Base-by-base conservation (phyloP, 768 basidiomycete genomes). In the Cyclocybe cylindracea region DNA sequence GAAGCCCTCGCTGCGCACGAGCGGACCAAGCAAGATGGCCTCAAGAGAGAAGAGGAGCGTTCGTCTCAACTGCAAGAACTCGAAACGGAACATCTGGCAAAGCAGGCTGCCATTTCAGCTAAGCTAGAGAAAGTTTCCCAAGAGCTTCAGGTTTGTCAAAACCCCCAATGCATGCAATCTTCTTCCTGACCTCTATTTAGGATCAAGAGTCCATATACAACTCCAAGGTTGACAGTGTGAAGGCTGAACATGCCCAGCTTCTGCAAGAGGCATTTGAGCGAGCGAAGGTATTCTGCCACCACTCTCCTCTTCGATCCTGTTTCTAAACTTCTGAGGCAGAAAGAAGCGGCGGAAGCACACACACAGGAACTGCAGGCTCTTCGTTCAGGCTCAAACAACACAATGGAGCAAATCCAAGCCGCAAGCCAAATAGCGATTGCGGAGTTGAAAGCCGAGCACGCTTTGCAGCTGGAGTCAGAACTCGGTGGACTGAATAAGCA, bases 181-280 rank as follows among this genome's bases (percentile, higher is more conserved):
- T 38, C n/a, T 29, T 32, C 18, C 10, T n/a, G 11, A 13, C 16
- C 19, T 44, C 38, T 35, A 11, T 34, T 37, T 34, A 92, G 91
- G 73, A 74, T 44, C 83, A 91, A 74, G 87, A 90, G 64, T 70
- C 79, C 16, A 75, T 83, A 44, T 91, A 91, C 64, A 73, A 78
- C 61, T 74, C 76, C 7, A 87, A 85, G 66, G 79, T 92, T 19
- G 82, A 85, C 10, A 77, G 62, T 11, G 81, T 89, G 37, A 84
- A 85, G 59, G 78, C 72, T 13, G 86, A 91, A 57, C 86, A 90
- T 54, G 75, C 76, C 10, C 69, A 71, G 44, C 74, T 83, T 39
- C 70, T 91, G 13, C 72, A 84, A 55, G 82, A 89, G 50, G 87
- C 85, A 3, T 91, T 91, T 65, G 80, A 87, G 53, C 83, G 80